Percentiles rank a stretch among this genome's conserved stretches.
phyloP scores from a whole-genome alignment of 768 basidiomycete genomes.

The Mycena rosella region DNA sequence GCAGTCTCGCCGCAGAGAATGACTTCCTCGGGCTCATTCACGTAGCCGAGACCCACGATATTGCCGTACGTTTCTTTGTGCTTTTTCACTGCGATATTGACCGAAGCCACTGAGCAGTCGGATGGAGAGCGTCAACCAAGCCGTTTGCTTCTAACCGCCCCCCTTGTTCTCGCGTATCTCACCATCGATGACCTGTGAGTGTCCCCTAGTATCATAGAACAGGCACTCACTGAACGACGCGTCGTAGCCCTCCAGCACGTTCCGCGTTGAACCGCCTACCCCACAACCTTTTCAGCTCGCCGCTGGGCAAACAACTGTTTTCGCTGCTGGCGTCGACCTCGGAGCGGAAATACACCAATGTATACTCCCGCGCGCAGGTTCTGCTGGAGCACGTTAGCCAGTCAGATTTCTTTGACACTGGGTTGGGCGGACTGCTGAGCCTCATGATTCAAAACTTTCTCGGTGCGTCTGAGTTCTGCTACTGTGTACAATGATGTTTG shows the following conservation, averaged over 20 bases:
- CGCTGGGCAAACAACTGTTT: constrained; percentile 61
- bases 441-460: constrained; percentile 63
- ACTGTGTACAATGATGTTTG: constrained; percentile 36
- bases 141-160: constrained; percentile 67
- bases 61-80: constrained; percentile 58
- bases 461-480: constrained; percentile 53
- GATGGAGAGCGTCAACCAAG: constrained; percentile 54
- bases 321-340: constrained; percentile 63
- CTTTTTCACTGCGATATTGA: neutral
- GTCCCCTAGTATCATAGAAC: neutral
- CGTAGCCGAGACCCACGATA: constrained; percentile 65
- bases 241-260: constrained; percentile 67
- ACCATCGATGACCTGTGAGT: constrained; percentile 74
- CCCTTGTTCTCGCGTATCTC: constrained; percentile 75
- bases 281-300: constrained; percentile 54
- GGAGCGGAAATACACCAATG: constrained; percentile 66
- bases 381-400: constrained; percentile 58
- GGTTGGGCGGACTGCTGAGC: constrained; percentile 59
- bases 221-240: constrained; percentile 16
- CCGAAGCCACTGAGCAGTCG: constrained; percentile 42
- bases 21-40: constrained; percentile 58
- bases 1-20: constrained; percentile 57
- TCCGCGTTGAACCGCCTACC: constrained; percentile 70
- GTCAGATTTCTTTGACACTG: constrained; percentile 59
- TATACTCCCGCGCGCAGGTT: constrained; percentile 62